A percentile compares a stretch with the other conserved stretches of the same genome.
Conservation (phyloP, 2,329 filamentous ascomycete species). For the Ophidiomyces ophidiicola region DNA sequence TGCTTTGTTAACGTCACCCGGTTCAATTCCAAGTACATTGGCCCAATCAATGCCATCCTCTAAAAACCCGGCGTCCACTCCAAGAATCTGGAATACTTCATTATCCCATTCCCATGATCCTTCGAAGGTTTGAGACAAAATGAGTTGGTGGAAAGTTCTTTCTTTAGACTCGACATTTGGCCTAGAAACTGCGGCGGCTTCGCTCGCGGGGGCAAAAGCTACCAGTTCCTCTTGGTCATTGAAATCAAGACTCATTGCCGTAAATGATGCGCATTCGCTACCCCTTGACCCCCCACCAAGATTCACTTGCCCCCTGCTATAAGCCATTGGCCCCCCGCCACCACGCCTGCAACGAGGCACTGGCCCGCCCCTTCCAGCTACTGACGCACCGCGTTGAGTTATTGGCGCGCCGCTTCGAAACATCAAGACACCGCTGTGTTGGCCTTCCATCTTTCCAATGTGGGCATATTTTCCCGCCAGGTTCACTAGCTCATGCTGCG, state of each 20-base stretch:
- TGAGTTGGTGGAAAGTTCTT: conserved; percentile 40
- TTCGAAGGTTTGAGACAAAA: conserved; percentile 44
- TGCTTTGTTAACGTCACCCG: conserved; percentile 7
- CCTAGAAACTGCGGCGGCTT: background rate
- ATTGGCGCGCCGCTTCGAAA: no score
- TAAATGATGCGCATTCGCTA: no score
- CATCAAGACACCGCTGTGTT: no score
- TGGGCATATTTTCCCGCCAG: background rate
- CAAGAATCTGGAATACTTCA: conserved; percentile 18
- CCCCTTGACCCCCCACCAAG: no score
- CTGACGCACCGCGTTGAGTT: no score
- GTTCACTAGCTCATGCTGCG: background rate
- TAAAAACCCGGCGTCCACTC: conserved; percentile 1
- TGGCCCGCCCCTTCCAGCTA: no score
- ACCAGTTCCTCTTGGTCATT: no score
- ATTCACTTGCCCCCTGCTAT: no score
- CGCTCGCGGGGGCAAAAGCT: no score
- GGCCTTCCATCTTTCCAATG: background rate
- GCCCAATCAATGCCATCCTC: conserved; percentile 9
- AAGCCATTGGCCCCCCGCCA: no score
- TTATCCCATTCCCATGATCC: conserved; percentile 40
- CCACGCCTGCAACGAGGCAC: no score
- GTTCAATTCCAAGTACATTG: conserved; percentile 4
- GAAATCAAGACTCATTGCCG: no score
- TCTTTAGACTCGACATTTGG: conserved; percentile 18